Base-by-base conservation (phyloP, 2,329 filamentous ascomycete species). In the Onygenales sp. region DNA sequence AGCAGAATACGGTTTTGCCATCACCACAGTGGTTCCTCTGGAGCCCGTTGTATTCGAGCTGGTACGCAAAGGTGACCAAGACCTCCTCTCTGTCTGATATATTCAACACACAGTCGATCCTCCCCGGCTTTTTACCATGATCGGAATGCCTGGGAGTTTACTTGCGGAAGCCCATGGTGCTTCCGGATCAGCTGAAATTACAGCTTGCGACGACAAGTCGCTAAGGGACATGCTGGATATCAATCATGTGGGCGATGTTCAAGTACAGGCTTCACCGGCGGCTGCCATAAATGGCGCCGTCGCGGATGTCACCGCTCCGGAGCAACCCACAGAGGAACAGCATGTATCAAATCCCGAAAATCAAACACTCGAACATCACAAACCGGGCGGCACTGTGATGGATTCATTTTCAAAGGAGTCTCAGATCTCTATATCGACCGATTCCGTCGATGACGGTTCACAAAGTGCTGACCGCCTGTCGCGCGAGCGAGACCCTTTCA, bases 401-500 rank as follows among this genome's bases (percentile, higher is more conserved):
- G 38, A 52, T 41, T 52, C 44, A 11, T 47, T 42, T 27, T 50
- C 43, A 32, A 51, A 39, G n/a, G 42, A 48, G 2, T 7, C 38
- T 17, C 50, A 46, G 27, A 7, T 44, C 38, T 39, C 42, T 31
- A 43, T 35, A 38, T 35, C 42, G 42, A 52, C 50, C n/a, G 42
- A 52, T 45, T 56, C 43, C 27, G 31, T 43, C 38, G 50, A 47
- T n/a, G 44, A 50, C 39, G 56, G 55, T 43, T 61, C 63, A 43
- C 50, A 58, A 50, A 58, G 57, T 43, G 56, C 58, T 17, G 57
- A 51, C 43, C 55, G 58, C 3, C 49, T 58, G 35, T 58, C 61
- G 31, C 58, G 58, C 55, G 61, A 58, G 54, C 50, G 59, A 32
- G 57, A 61, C 49, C 45, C 54, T n/a, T 59, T 59, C 39, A 61